Conservation (phyloP, 495 filamentous ascomycete genomes). For the Daldinia grandis region DNA sequence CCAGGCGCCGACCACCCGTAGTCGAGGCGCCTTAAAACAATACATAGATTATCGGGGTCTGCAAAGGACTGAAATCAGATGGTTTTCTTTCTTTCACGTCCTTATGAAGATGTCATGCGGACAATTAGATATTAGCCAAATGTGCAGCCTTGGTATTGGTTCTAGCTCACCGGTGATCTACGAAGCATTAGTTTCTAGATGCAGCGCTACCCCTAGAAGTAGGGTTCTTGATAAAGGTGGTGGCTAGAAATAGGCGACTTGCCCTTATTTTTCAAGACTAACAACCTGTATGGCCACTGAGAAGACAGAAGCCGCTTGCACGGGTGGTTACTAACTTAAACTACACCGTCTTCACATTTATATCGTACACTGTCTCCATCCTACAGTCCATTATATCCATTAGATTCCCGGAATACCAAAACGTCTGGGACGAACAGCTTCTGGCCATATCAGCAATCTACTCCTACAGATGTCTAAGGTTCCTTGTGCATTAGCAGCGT, state of each 20-base stretch:
- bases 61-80: not conserved
- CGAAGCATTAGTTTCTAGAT: not conserved
- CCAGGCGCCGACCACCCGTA: not conserved
- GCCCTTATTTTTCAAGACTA: not conserved
- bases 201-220: not conserved
- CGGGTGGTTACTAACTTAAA: not conserved
- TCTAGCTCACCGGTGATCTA: not conserved
- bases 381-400: too few relatives aligned
- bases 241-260: too few relatives aligned
- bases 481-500: not conserved
- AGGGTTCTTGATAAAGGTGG: too few relatives aligned
- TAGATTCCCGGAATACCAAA: not conserved
- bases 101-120: not conserved
- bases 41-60: not conserved
- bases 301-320: not conserved
- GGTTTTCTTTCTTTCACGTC: not conserved
- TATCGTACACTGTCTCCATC: not conserved
- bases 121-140: not conserved
- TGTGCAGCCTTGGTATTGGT: not conserved
- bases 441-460: not conserved
- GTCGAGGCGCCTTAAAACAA: not conserved
- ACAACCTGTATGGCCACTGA: too few relatives aligned
- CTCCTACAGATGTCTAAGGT: not conserved
- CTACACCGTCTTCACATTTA: not conserved
- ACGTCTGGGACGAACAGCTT: not conserved